Evolutionary conservation across 2,329 filamentous ascomycete genomes (phyloP).

Genomic region (Dothidotthia symphoricarpi): DNA sequence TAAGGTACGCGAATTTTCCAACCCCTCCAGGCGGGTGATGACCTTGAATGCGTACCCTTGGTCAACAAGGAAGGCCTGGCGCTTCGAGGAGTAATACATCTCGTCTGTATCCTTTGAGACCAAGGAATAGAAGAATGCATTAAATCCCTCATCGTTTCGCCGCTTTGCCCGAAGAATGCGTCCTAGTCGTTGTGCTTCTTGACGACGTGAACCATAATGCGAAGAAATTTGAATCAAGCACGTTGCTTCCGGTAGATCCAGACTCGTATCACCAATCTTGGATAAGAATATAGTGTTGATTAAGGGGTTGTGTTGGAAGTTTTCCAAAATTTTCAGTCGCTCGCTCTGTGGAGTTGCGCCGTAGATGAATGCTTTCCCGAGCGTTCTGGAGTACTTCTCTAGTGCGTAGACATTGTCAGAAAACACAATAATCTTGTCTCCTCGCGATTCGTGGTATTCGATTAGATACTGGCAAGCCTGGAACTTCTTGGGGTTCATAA

Average conservation of each 20-base stretch:
- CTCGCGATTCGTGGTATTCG: constrained; percentile 90
- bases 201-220: constrained; percentile 93
- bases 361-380: constrained; percentile 87
- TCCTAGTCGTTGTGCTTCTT: constrained; percentile 90
- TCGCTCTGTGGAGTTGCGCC: constrained; percentile 84
- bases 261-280: constrained; percentile 97
- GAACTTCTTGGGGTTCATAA: constrained; percentile 97
- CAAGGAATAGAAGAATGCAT: constrained; percentile 97
- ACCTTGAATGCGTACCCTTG: constrained; percentile 99
- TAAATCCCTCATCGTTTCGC: constrained; percentile 96
- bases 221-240: constrained; percentile 97
- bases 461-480: constrained; percentile 98
- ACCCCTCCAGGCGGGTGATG: constrained; percentile 90
- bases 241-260: constrained; percentile 93
- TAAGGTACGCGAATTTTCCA: constrained; percentile 78
- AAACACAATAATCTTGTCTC: constrained; percentile 98
- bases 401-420: constrained; percentile 96
- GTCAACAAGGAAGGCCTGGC: constrained; percentile 94
- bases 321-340: constrained; percentile 81
- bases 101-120: constrained; percentile 97
- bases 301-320: constrained; percentile 88
- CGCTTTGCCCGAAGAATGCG: constrained; percentile 93
- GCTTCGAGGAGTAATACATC: constrained; percentile 96
- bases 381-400: constrained; percentile 76
- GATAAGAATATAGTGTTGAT: constrained; percentile 94